A percentile compares a stretch with the other conserved stretches of the same genome.
Conservation (phyloP, 1,284 basidiomycete genomes). For the Stereum hirsutum region DNA sequence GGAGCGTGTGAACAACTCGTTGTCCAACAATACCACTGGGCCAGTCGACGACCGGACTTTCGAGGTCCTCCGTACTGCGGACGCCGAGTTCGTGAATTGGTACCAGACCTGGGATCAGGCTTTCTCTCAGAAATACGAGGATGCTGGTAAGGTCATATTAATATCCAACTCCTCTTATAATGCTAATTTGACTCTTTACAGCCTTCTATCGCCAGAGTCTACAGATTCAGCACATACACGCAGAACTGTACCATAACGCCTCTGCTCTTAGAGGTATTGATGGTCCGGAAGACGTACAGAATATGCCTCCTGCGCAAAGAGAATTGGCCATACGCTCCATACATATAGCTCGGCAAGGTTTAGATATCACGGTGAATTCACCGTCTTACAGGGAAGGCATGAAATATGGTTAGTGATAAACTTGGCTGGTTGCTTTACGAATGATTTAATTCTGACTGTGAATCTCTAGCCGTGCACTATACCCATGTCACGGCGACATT, state of each 20-base stretch:
- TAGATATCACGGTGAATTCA: slow-evolving; percentile 71
- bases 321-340: slow-evolving; percentile 67
- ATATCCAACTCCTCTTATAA: not conserved
- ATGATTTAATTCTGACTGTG: slow-evolving; percentile 15
- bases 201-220: slow-evolving; percentile 79
- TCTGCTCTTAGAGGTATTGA: slow-evolving; percentile 69
- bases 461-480: slow-evolving; percentile 69
- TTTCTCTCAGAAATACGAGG: slow-evolving; percentile 75
- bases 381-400: slow-evolving; percentile 81
- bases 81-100: slow-evolving; percentile 63
- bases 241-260: slow-evolving; percentile 75
- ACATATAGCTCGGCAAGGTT: slow-evolving; percentile 53
- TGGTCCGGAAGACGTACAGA: slow-evolving; percentile 67
- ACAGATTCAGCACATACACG: slow-evolving; percentile 72
- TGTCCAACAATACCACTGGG: slow-evolving; percentile 54
- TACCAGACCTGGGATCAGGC: slow-evolving; percentile 69
- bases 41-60: slow-evolving; percentile 63
- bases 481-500: slow-evolving; percentile 91
- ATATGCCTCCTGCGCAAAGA: slow-evolving; percentile 61
- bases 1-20: slow-evolving; percentile 62
- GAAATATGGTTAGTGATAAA: slow-evolving; percentile 61
- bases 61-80: slow-evolving; percentile 50
- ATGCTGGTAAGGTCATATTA: slow-evolving; percentile 60
- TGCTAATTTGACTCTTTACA: slow-evolving; percentile 15
- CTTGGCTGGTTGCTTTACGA: slow-evolving; percentile 4